phyloP scores from a whole-genome alignment of 306 rosid species.

The Prunus dulcis region DNA sequence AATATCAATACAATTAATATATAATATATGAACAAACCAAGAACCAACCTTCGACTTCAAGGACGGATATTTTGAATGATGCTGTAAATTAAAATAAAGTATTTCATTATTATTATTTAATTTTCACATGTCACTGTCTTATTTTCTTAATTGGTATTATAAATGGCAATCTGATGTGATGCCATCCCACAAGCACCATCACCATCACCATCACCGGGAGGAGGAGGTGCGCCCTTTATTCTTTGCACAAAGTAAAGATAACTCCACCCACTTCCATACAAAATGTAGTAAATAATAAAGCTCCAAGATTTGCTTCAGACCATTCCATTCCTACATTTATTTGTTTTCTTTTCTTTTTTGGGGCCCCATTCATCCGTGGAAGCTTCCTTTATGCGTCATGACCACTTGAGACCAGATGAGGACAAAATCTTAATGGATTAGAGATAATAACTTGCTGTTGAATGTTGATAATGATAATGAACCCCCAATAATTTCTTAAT shows the following conservation, averaged over 20 bases:
- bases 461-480: too few relatives aligned
- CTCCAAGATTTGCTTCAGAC: not conserved
- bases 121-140: not conserved
- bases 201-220: not conserved
- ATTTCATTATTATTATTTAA: not conserved
- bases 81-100: too few relatives aligned
- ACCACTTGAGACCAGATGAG: not conserved
- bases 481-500: too few relatives aligned
- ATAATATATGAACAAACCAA: too few relatives aligned
- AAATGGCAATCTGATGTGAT: not conserved
- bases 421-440: not conserved
- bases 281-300: not conserved
- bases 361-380: not conserved
- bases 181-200: not conserved
- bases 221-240: not conserved
- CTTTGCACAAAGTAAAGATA: not conserved
- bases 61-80: too few relatives aligned
- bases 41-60: too few relatives aligned
- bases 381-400: not conserved
- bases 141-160: not conserved
- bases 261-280: not conserved
- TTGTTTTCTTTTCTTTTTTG: too few relatives aligned
- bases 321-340: too few relatives aligned
- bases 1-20: too few relatives aligned
- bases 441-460: too few relatives aligned